Evolutionary conservation across 805 yeast species (phyloP), one percentile per base, ranked within the genome.

Genomic region (Dipodascus albidus): DNA sequence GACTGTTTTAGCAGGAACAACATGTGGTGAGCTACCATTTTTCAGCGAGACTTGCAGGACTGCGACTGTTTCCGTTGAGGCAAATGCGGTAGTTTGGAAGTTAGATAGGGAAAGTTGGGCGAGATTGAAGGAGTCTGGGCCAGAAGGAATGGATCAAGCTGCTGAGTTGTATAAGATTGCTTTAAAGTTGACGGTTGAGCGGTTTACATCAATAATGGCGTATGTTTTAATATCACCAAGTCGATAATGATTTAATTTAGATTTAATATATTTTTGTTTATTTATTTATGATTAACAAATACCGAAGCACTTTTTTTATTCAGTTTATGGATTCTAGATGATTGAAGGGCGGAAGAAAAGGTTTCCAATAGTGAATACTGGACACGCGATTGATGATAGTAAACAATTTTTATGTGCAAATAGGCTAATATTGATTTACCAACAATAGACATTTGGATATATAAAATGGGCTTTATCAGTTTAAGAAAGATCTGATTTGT

Each of bases 181-280:
- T 27, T 70, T 84, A 57, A 76, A 80, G 49, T 68, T 89, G 52
- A 73, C 81, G 35, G 81, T 83, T 54, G 88, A 80, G 60, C 72
- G 96, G 58, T 83, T 84, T 60, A 87, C 82, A 56, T 79, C 86
- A 23, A 71, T 88, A 58, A 77, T 91, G 2, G 87, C 93, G 2
- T 87, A 85, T 64, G 76, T 89, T 22, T 72, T 87, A 51, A 80
- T 87, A 2, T 74, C 86, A 3, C 49, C 62, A 22, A 55, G 50
- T 11, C 52, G 35, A 31, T 15, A 4, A 8, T 50, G 6, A 23
- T 41, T 20, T 42, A n/a, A n/a, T n/a, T n/a, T n/a, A n/a, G n/a
- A n/a, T n/a, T n/a, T n/a, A n/a, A n/a, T n/a, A n/a, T n/a, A n/a
- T n/a, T n/a, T n/a, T n/a, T n/a, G n/a, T n/a, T n/a, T n/a, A n/a